These are phyloP conservation scores for Coniochaeta ligniaria DNA, from an alignment of 2,329 filamentous ascomycete genomes.

Conservation along the genomic window DNA sequence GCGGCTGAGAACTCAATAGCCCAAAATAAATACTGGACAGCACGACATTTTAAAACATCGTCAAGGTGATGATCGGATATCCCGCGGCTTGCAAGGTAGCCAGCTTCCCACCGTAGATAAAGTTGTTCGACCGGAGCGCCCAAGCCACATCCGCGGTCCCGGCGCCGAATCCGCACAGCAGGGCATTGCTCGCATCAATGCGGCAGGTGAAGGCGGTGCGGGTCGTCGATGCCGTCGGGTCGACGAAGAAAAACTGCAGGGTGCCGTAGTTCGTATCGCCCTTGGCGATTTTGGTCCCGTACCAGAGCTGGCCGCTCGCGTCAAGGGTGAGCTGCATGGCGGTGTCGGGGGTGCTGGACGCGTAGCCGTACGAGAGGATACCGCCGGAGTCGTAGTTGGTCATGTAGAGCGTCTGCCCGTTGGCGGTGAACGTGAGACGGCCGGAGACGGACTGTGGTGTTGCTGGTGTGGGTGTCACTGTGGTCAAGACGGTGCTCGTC, in stretches of 20 bases:
- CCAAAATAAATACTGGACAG: too few relatives aligned
- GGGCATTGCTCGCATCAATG: not conserved
- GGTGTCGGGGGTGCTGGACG: not conserved
- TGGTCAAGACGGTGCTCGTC: not conserved
- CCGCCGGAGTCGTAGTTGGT: not conserved
- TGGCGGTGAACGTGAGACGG: not conserved
- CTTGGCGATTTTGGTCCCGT: not conserved
- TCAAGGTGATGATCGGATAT: not conserved
- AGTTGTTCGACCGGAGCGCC: not conserved
- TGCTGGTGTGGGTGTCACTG: not conserved
- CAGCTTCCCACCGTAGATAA: not conserved
- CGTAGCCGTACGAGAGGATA: not conserved
- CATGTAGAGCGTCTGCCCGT: not conserved
- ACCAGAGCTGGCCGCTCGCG: not conserved
- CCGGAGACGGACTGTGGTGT: not conserved
- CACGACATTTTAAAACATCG: not conserved
- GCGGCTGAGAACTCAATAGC: too few relatives aligned
- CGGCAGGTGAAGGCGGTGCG: not conserved
- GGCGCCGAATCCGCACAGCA: not conserved
- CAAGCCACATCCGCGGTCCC: not conserved
- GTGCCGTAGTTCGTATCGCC: not conserved
- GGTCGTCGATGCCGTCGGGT: not conserved
- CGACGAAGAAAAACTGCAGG: not conserved
- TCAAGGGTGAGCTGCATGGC: not conserved
- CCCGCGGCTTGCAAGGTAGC: not conserved